These are phyloP conservation scores for Phytophthora agathidicida DNA, from an alignment of 352 stramenopile genomes.

Conservation along the genomic window DNA sequence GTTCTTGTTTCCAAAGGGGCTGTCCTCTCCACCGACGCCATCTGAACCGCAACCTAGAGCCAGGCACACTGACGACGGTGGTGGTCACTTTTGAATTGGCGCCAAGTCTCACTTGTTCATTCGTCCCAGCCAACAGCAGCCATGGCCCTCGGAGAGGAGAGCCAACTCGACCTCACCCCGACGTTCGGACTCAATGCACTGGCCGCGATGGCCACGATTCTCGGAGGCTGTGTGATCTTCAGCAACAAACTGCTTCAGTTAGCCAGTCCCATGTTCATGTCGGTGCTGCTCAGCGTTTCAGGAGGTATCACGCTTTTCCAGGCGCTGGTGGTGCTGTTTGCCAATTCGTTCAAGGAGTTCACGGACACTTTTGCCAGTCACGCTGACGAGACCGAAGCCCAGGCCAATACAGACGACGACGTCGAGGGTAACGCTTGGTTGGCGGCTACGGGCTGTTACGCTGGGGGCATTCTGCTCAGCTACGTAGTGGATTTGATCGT, in stretches of 20 bases:
- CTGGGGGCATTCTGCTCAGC: conserved; percentile 75
- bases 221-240: conserved; percentile 77
- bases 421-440: conserved; percentile 64
- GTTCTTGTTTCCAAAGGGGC: conserved; percentile 14
- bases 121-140: not conserved
- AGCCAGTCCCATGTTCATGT: conserved; percentile 61
- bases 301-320: conserved; percentile 82
- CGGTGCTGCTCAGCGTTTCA: conserved; percentile 67
- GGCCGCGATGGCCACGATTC: conserved; percentile 58
- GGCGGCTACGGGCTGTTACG: conserved; percentile 86
- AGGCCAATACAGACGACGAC: conserved; percentile 14
- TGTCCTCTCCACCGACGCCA: conserved; percentile 22
- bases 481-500: conserved; percentile 61
- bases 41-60: conserved; percentile 18
- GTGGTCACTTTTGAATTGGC: conserved; percentile 28
- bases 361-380: conserved; percentile 36
- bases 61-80: not conserved
- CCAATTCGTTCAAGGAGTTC: conserved; percentile 47
- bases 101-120: conserved; percentile 9
- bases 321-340: conserved; percentile 76
- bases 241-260: conserved; percentile 70
- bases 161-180: conserved; percentile 27
- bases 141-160: conserved; percentile 43
- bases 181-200: conserved; percentile 65
- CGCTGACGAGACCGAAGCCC: conserved; percentile 18